Percentiles rank a stretch among this genome's conserved stretches.
phyloP scores from a whole-genome alignment of 129 eudicot genomes.

The Chrysanthemum makinoi region DNA sequence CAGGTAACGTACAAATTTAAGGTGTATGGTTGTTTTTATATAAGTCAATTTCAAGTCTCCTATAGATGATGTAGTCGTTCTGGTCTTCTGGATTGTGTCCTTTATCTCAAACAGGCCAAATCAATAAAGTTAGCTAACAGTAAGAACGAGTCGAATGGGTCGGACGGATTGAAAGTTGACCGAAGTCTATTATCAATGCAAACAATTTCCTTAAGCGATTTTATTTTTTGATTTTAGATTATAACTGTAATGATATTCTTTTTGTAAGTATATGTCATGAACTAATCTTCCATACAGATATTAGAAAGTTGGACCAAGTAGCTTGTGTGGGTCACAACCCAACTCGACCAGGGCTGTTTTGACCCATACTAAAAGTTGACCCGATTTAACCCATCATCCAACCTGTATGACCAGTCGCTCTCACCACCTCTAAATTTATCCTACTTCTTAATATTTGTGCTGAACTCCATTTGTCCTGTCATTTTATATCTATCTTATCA shows the following conservation, averaged over 20 bases:
- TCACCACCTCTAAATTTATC: neutral
- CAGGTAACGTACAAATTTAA: slow-evolving; percentile 33
- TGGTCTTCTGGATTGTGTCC: slow-evolving; percentile 2
- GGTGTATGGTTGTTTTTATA: slow-evolving; percentile 2
- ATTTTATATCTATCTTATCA: neutral
- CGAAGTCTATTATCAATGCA: slow-evolving; percentile 6
- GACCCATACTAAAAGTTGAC: neutral
- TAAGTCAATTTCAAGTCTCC: slow-evolving; percentile 5
- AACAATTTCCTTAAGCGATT: neutral
- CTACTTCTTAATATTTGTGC: neutral
- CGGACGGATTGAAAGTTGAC: slow-evolving; percentile 11
- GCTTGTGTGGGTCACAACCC: neutral
- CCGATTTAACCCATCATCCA: neutral
- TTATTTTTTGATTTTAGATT: neutral
- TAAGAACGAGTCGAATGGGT: neutral
- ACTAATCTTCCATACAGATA: neutral
- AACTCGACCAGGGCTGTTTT: neutral
- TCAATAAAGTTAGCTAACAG: neutral
- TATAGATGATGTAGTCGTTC: neutral
- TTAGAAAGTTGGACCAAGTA: slow-evolving; percentile 5
- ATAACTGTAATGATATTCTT: neutral
- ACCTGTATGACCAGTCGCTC: neutral
- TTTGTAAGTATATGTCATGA: neutral
- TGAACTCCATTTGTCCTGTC: neutral
- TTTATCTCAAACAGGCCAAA: neutral